These are phyloP conservation scores for Xerocomellus chrysenteron DNA, from an alignment of 768 basidiomycete genomes.

Conservation along the genomic window DNA sequence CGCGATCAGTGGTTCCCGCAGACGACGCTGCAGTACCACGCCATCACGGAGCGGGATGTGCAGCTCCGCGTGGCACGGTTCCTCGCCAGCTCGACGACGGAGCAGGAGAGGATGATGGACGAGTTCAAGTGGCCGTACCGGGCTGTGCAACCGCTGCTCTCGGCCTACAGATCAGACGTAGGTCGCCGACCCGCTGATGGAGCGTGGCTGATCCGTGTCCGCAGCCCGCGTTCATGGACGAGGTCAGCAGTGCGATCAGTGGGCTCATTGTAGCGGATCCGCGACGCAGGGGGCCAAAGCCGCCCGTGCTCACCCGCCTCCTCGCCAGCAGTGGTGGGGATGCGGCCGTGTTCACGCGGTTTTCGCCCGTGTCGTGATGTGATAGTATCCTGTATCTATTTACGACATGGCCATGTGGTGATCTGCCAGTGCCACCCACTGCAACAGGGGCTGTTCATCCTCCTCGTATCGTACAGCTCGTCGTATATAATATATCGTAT, in stretches of 20 bases:
- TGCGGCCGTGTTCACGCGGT: conserved; percentile 9
- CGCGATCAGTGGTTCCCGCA: conserved; percentile 38
- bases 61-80: conserved; percentile 53
- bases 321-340: neutral
- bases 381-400: neutral
- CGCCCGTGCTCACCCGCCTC: no score
- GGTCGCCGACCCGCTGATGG: conserved; percentile 11
- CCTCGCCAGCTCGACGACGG: conserved; percentile 28
- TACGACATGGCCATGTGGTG: neutral
- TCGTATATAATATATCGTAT: neutral
- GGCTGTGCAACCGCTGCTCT: conserved; percentile 44
- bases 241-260: conserved; percentile 16
- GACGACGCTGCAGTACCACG: conserved; percentile 27
- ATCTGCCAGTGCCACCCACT: neutral
- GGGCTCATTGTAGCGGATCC: conserved; percentile 25
- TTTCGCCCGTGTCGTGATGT: conserved; percentile 22
- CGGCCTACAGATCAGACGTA: conserved; percentile 43
- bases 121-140: conserved; percentile 55
- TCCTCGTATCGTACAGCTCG: neutral
- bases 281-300: conserved; percentile 9
- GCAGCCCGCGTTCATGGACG: conserved; percentile 23
- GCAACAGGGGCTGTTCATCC: neutral
- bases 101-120: conserved; percentile 46
- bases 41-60: conserved; percentile 38
- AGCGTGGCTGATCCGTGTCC: neutral